A percentile compares a stretch with the other conserved stretches of the same genome.
Conservation (phyloP, 495 filamentous ascomycete genomes). For the Aspergillus ostianus region DNA sequence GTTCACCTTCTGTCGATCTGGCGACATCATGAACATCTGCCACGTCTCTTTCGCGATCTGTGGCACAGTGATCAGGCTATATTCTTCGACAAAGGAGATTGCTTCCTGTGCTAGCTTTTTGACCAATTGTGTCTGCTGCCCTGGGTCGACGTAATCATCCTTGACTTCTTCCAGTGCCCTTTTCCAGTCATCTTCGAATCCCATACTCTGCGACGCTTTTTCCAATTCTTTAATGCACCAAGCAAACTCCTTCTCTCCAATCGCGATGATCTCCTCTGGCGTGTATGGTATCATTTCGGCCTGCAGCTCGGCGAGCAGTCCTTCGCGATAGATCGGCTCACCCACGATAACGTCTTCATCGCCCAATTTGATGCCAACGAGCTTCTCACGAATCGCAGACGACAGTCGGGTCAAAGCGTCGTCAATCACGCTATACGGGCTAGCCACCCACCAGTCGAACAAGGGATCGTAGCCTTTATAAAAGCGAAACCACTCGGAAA, state of each 20-base stretch:
- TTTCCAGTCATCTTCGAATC: slow-evolving; percentile 38
- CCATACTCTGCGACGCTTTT: slow-evolving; percentile 24
- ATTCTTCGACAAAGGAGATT: slow-evolving; percentile 12
- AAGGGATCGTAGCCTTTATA: not conserved
- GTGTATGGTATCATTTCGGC: not conserved
- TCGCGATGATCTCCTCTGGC: not conserved
- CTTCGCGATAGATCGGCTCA: not conserved
- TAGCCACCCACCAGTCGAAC: not conserved
- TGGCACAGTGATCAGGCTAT: slow-evolving; percentile 52
- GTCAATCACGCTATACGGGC: not conserved
- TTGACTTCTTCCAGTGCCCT: slow-evolving; percentile 52
- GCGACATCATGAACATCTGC: slow-evolving; percentile 53
- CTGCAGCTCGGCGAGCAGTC: not conserved
- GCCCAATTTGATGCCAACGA: not conserved
- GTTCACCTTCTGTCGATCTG: slow-evolving; percentile 44
- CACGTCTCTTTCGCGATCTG: slow-evolving; percentile 45
- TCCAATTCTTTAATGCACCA: slow-evolving; percentile 16
- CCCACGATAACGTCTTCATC: not conserved
- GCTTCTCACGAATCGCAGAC: not conserved
- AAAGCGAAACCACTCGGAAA: not conserved
- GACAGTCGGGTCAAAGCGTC: not conserved
- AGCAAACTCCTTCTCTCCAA: not conserved
- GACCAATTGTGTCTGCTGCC: slow-evolving; percentile 46
- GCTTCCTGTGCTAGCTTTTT: slow-evolving; percentile 18
- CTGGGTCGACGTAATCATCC: slow-evolving; percentile 47